Conservation (phyloP, 768 basidiomycete species). For the Termitomyces sp. region DNA sequence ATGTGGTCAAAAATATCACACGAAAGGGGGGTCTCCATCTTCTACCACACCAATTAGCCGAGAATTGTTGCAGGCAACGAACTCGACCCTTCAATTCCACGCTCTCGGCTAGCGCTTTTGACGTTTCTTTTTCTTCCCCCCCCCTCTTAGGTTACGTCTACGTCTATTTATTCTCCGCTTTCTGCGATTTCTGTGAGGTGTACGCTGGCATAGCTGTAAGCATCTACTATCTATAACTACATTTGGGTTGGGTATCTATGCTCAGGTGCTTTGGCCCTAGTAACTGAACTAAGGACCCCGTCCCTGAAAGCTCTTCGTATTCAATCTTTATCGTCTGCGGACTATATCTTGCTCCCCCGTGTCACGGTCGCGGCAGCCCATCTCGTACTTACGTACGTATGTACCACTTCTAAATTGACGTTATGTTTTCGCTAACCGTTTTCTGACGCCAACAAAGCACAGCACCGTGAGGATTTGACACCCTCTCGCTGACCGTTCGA, state of each 20-base stretch:
- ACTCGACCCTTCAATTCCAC: not conserved
- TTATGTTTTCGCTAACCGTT: too few species aligned
- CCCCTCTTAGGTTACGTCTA: too few species aligned
- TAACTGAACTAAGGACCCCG: not conserved
- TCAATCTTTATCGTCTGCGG: not conserved
- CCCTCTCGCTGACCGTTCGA: too few species aligned
- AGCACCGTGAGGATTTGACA: too few species aligned
- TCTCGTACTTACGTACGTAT: not conserved
- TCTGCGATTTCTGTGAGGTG: not conserved
- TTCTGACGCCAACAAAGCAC: too few species aligned
- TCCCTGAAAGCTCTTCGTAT: not conserved
- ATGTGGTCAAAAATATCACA: not conserved
- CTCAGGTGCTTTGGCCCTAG: not conserved
- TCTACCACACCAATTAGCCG: not conserved
- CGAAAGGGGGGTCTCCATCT: too few species aligned
- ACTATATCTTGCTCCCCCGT: not conserved
- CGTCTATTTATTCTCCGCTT: not conserved
- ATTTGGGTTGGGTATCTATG: not conserved
- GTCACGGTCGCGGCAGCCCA: too few species aligned
- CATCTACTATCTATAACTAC: not conserved
- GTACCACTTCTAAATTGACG: too few species aligned
- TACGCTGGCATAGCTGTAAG: not conserved
- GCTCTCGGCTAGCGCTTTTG: not conserved
- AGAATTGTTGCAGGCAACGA: not conserved
- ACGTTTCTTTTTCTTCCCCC: not conserved